Percentiles rank a stretch among this genome's conserved stretches.
Conservation (phyloP, 2,329 filamentous ascomycete species). For the Alternaria atra region DNA sequence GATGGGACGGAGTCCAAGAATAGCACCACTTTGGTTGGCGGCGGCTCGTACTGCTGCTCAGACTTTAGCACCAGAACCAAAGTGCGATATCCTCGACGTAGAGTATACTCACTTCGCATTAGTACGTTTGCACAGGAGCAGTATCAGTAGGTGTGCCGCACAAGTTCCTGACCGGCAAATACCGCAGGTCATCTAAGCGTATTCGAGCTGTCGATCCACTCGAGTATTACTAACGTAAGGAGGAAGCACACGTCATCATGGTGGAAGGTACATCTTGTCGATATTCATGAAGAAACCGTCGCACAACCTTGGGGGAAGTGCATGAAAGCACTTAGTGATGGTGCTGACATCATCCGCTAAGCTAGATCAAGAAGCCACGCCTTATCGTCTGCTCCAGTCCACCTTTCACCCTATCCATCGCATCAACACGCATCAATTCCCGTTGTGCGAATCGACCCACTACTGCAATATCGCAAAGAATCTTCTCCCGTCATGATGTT, state of each 20-base stretch:
- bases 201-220: neutral
- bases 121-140: neutral
- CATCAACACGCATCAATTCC: neutral
- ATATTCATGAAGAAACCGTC: neutral
- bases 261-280: neutral
- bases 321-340: neutral
- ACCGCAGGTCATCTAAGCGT: neutral
- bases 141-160: neutral
- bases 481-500: neutral
- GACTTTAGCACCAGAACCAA: neutral
- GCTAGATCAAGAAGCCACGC: neutral
- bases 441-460: neutral
- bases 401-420: neutral
- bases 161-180: neutral
- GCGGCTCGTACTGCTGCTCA: neutral
- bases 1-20: neutral
- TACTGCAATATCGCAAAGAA: no score
- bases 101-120: neutral
- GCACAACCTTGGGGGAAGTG: neutral
- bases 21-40: neutral
- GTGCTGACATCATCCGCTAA: constrained; percentile 5
- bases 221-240: neutral
- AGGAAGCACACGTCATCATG: neutral
- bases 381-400: neutral
- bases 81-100: neutral